Base-by-base conservation (phyloP, 2,329 filamentous ascomycete genomes). In the Cytospora schulzeri region DNA sequence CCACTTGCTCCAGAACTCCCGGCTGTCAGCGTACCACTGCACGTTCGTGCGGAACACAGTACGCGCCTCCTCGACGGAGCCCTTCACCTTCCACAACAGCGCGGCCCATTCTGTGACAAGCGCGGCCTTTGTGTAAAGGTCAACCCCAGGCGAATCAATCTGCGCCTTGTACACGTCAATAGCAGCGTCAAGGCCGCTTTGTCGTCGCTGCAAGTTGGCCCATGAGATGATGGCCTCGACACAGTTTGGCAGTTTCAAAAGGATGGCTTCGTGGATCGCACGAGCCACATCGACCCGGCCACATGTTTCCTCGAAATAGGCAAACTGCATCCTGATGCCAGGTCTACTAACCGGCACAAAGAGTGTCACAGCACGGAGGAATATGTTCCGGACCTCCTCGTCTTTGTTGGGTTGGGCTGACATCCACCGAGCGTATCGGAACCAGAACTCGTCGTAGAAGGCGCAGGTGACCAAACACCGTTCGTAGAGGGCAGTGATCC, bases 391-490 rank as follows among this genome's bases (percentile, higher is more conserved):
- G 7, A 94, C 89, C 73, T 97, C 93, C 74, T 97, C 92, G 54
- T 93, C 88, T 75, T 96, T 97, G 70, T 83, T 88, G 1, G 86
- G 79, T 73, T 96, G 91, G 0, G 87, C 87, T 65, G 85, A 83
- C 91, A 97, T 96, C 95, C 95, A 99, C 50, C 94, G 85, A 19
- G 91, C 92, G 76, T 97, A 99, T n/a, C 95, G 90, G 72, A 96
- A 88, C 95, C 95, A 99, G 76, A 98, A 96, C 74, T 98, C 94
- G 57, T 98, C 94, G 74, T 99, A 97, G 70, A 96, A 90, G 19
- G 95, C 94, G 72, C 92, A 96, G 0, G 92, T 94, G 41, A 97
- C 92, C 60, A 99, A 78, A 71, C 93, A 98, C 59, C 95, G 89
- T 80, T 99, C 95, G 74, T 99, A 98, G 35, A 99, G 79, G 73